Percentiles rank a stretch among this genome's conserved stretches.
Conservation (phyloP, 345 rosid species). For the Pelargonium nanum region DNA sequence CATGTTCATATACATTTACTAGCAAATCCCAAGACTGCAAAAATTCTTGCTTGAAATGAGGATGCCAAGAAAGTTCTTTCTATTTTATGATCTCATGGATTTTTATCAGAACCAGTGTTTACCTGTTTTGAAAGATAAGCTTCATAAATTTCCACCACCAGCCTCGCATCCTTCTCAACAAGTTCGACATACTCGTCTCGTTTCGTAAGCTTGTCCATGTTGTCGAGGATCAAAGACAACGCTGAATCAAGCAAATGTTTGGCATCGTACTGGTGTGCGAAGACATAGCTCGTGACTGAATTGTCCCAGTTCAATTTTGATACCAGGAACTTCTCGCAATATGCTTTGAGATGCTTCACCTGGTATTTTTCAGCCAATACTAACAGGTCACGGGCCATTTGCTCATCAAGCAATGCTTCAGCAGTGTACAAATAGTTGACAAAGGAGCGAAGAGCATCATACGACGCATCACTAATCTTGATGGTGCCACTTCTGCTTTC, state of each 20-base stretch:
- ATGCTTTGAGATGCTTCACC: slow-evolving; percentile 66
- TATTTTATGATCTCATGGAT: slow-evolving; percentile 6
- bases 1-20: no score
- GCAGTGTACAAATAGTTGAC: slow-evolving; percentile 67
- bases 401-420: slow-evolving; percentile 70
- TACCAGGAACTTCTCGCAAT: slow-evolving; percentile 62
- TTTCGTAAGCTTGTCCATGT: slow-evolving; percentile 72
- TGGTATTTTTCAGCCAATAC: slow-evolving; percentile 76
- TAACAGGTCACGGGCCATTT: slow-evolving; percentile 67
- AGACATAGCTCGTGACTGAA: slow-evolving; percentile 58
- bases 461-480: slow-evolving; percentile 57
- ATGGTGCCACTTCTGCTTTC: slow-evolving; percentile 78
- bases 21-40: no score
- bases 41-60: no score
- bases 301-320: slow-evolving; percentile 73
- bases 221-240: slow-evolving; percentile 47
- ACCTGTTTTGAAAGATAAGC: slow-evolving; percentile 60
- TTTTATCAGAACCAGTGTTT: slow-evolving; percentile 52
- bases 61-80: no score
- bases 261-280: slow-evolving; percentile 80
- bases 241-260: slow-evolving; percentile 57
- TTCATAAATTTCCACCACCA: slow-evolving; percentile 69
- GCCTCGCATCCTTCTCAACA: slow-evolving; percentile 65
- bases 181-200: slow-evolving; percentile 64
- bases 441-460: slow-evolving; percentile 56